Conservation (phyloP, 2,329 filamentous ascomycete species). For the Exserohilum turcica region DNA sequence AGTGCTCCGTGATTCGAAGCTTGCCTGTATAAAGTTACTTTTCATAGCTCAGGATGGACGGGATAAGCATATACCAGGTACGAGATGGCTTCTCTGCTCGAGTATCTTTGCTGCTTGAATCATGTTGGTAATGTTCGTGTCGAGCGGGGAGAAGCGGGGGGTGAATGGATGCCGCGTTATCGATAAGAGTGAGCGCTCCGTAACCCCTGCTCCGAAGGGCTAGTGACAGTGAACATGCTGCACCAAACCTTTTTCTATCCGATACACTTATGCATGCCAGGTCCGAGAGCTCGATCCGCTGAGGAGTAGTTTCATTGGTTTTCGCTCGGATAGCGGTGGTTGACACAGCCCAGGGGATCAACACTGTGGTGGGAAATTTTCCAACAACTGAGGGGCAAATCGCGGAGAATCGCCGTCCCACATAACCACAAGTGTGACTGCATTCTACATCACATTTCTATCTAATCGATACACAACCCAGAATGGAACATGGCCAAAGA, state of each 20-base stretch:
- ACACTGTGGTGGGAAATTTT: slow-evolving; percentile 20
- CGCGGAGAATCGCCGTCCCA: slow-evolving; percentile 4
- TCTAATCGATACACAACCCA: neutral
- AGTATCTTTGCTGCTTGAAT: slow-evolving; percentile 55
- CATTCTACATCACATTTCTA: neutral
- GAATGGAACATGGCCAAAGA: slow-evolving; percentile 56
- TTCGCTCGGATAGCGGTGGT: no score
- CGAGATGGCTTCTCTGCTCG: slow-evolving; percentile 52
- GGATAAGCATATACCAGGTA: slow-evolving; percentile 45
- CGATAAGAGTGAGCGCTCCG: slow-evolving; percentile 24
- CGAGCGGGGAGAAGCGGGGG: slow-evolving; percentile 9
- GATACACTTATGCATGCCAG: neutral
- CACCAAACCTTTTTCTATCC: neutral
- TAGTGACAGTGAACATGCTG: neutral
- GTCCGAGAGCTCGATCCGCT: no score
- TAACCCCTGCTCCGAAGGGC: slow-evolving; percentile 23
- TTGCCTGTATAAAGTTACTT: slow-evolving; percentile 61
- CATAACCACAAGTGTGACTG: neutral
- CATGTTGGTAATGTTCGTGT: slow-evolving; percentile 28
- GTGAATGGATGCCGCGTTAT: slow-evolving; percentile 22
- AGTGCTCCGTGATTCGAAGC: slow-evolving; percentile 77
- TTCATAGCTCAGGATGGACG: neutral
- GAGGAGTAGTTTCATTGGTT: no score
- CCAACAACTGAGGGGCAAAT: slow-evolving; percentile 25
- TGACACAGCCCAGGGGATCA: neutral